Evolutionary conservation across 2,329 filamentous ascomycete genomes (phyloP), one percentile per base, ranked within the genome.

Genomic region (Aspergillus sclerotialis): DNA sequence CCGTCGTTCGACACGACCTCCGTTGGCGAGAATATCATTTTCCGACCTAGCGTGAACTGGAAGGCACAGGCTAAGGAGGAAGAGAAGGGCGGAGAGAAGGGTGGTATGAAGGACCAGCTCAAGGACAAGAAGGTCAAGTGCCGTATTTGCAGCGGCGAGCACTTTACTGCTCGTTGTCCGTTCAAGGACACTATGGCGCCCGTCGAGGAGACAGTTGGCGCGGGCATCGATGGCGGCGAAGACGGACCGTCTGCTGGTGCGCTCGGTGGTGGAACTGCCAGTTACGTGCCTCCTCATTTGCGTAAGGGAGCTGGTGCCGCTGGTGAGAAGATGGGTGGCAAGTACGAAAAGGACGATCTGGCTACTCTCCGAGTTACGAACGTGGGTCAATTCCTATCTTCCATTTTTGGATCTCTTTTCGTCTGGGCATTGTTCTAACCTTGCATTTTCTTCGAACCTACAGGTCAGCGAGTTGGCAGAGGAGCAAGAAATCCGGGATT

Each of bases 71-170:
- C 86, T 68, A 84, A 84, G 61, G 84, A 90, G 53, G 61, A 46
- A n/a, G 63, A 69, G 57, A 68, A 69, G 62, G 64, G 61, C 32
- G 56, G 56, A 42, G 63, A 65, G 69, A 76, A 78, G 68, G 77
- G 79, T 59, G 68, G 71, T 58, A 73, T 80, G 65, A 75, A 78
- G 61, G 72, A 76, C 43, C 70, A 75, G 55, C 75, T 96, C 58
- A 94, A 92, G 78, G 89, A 95, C 72, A 94, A 95, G 79, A 93
- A 95, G 73, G 93, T 98, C 75, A 96, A 96, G 78, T 98, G 92
- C 69, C 84, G 92, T 76, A 96, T 98, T 63, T 98, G 92, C 72
- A 85, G 82, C 62, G 92, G 90, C 61, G 92, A 98, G 74, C 92
- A 98, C 79, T 98, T 96, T 75, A 98, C 92, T 27, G 90, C 90